Conservation (phyloP, 352 stramenopile genomes). For the Phytophthora fragariae region DNA sequence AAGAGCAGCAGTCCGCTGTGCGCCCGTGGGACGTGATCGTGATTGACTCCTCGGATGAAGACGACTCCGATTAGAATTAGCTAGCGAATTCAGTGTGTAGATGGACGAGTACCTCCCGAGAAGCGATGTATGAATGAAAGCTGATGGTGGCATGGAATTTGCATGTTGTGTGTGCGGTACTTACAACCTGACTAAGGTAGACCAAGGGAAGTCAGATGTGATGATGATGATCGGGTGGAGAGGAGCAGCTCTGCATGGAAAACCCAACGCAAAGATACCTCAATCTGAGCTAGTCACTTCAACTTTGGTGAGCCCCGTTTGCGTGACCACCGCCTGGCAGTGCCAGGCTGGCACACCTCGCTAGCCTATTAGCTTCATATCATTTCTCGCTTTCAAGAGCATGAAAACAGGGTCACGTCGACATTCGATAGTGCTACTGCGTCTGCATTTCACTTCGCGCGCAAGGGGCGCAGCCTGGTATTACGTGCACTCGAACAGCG, state of each 20-base stretch:
- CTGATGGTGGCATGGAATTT: neutral
- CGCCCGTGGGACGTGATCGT: slow-evolving; percentile 80
- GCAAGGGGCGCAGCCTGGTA: slow-evolving; percentile 1
- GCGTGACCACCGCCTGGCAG: neutral
- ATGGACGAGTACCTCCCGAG: slow-evolving; percentile 9
- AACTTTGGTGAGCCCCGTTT: neutral
- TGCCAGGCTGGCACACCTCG: neutral
- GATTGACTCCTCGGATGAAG: slow-evolving; percentile 72
- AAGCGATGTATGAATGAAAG: slow-evolving; percentile 22
- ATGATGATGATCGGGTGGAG: neutral
- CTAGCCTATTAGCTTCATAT: slow-evolving; percentile 2
- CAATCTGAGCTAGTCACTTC: slow-evolving; percentile 6
- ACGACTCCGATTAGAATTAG: slow-evolving; percentile 42
- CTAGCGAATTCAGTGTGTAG: slow-evolving; percentile 27
- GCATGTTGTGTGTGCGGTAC: neutral
- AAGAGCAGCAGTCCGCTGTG: slow-evolving; percentile 37
- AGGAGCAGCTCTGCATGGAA: neutral
- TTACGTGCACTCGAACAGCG: neutral
- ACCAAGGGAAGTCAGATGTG: neutral
- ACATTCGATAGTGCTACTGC: slow-evolving; percentile 4
- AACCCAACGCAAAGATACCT: neutral
- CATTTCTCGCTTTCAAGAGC: slow-evolving; percentile 1
- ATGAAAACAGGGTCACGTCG: neutral
- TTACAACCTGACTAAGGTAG: neutral
- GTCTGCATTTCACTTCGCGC: neutral